A percentile compares a stretch with the other conserved stretches of the same genome.
Conservation (phyloP, 257 asterid genomes). For the Solanum pinnatisectum region DNA sequence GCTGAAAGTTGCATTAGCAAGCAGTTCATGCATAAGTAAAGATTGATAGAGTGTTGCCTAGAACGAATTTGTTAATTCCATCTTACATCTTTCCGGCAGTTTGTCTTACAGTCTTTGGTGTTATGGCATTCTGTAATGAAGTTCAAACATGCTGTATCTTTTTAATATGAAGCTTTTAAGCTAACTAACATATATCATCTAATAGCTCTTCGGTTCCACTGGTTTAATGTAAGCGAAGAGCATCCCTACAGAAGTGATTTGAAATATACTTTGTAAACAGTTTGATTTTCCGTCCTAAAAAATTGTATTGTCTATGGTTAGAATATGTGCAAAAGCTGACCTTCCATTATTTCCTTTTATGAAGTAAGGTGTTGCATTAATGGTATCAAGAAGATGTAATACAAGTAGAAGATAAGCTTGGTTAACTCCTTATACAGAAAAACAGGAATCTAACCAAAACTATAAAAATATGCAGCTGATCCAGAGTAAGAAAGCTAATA, state of each 20-base stretch:
- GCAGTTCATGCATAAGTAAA: neutral
- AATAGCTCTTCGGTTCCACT: neutral
- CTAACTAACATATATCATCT: neutral
- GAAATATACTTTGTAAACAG: neutral
- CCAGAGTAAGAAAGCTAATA: neutral
- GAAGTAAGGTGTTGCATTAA: neutral
- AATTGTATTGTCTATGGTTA: neutral
- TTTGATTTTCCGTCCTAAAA: neutral
- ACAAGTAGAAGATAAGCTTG: neutral
- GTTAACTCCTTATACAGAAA: neutral
- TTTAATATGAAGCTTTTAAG: neutral
- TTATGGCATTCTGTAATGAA: neutral
- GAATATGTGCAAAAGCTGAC: neutral
- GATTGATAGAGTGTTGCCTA: neutral
- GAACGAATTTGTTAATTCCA: neutral
- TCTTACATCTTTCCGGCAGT: neutral
- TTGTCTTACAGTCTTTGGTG: neutral
- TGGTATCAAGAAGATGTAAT: neutral
- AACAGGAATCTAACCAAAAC: neutral
- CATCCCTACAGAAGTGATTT: neutral
- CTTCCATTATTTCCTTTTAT: neutral
- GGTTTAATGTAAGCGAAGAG: neutral
- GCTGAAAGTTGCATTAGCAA: neutral
- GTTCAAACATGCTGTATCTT: neutral
- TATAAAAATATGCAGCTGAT: neutral